Conservation (phyloP, 2,329 filamentous ascomycete genomes). For the Aspergillus sp. region DNA sequence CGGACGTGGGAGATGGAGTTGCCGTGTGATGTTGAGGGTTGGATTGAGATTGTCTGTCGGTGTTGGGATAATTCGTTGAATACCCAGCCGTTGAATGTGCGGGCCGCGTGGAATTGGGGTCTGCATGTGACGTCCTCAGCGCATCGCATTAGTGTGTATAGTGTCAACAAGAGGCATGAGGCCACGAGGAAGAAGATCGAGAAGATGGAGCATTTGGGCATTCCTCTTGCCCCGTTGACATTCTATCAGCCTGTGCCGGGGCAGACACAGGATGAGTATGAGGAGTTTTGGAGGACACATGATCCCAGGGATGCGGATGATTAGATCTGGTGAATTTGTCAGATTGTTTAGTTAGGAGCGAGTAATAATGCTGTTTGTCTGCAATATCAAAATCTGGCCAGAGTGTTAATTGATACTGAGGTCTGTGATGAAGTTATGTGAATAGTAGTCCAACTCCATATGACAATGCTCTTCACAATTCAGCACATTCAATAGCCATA, state of each 20-base stretch:
- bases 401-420: no score
- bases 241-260: constrained; percentile 27
- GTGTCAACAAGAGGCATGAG: constrained; percentile 35
- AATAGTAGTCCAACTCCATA: no score
- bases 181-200: constrained; percentile 32
- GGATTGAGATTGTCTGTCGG: constrained; percentile 60
- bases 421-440: no score
- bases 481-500: no score
- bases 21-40: constrained; percentile 63
- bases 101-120: constrained; percentile 55
- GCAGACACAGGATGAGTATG: constrained; percentile 34
- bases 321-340: no score
- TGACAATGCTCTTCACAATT: no score
- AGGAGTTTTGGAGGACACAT: constrained; percentile 32
- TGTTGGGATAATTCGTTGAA: constrained; percentile 66
- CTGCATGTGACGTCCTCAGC: constrained; percentile 43
- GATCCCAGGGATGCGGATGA: constrained; percentile 34
- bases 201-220: constrained; percentile 32
- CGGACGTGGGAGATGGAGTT: constrained; percentile 64
- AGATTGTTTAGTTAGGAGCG: not conserved
- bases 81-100: constrained; percentile 59
- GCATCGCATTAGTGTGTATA: constrained; percentile 43
- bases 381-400: no score
- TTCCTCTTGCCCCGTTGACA: constrained; percentile 37
- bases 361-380: no score